These are phyloP conservation scores for Fusarium hostae DNA, from an alignment of 2,329 filamentous ascomycete species.

Conservation along the genomic window DNA sequence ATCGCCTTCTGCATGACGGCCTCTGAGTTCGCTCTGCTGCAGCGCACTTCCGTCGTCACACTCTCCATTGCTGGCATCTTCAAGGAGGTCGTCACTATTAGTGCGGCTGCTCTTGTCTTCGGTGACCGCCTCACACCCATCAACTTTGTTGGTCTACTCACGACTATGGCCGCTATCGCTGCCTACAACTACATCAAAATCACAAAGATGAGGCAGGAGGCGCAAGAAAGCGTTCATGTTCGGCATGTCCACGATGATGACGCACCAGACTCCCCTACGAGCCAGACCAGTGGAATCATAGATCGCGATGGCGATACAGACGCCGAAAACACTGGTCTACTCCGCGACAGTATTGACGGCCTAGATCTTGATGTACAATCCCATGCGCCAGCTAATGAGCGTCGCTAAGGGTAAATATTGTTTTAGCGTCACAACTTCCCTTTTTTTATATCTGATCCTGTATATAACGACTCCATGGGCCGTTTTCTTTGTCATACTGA, in stretches of 20 bases:
- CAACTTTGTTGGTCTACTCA: constrained; percentile 87
- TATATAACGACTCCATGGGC: constrained; percentile 24
- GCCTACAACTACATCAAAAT: constrained; percentile 98
- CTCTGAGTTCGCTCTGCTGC: constrained; percentile 92
- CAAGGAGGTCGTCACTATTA: constrained; percentile 98
- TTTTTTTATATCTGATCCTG: constrained; percentile 27
- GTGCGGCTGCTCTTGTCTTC: constrained; percentile 87
- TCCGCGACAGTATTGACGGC: constrained; percentile 54
- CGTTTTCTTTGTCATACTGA: constrained; percentile 23
- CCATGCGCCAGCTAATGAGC: constrained; percentile 25
- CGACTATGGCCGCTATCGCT: constrained; percentile 87
- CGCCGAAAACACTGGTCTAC: constrained; percentile 59
- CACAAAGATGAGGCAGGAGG: constrained; percentile 84
- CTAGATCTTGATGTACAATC: constrained; percentile 50
- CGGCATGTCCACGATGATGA: constrained; percentile 51
- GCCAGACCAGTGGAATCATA: constrained; percentile 54
- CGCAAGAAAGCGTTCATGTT: constrained; percentile 63
- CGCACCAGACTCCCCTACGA: constrained; percentile 46
- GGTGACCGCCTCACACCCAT: constrained; percentile 86
- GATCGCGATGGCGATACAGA: constrained; percentile 57
- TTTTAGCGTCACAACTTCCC: constrained; percentile 23
- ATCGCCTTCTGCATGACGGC: constrained; percentile 98
- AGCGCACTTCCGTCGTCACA: constrained; percentile 95
- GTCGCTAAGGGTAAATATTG: constrained; percentile 27
- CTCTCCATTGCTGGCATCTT: constrained; percentile 97